A percentile compares a stretch with the other conserved stretches of the same genome.
Evolutionary conservation across 352 stramenopile genomes (phyloP).

Genomic region (Globisporangium lucens): DNA sequence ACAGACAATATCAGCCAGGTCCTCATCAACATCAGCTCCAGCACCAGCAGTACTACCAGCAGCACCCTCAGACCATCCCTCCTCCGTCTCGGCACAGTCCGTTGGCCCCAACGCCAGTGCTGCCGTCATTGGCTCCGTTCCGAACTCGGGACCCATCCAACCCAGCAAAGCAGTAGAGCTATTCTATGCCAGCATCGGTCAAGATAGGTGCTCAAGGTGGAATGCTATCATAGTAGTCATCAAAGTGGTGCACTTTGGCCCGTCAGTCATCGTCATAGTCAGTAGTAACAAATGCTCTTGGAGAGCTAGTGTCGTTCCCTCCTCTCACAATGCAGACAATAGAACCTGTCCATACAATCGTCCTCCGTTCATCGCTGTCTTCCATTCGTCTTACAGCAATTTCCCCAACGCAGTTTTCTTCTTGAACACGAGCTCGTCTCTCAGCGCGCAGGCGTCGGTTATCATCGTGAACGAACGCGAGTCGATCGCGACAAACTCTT

Average conservation of each 20-base stretch:
- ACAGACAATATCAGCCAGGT: not conserved
- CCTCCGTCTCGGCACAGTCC: not conserved
- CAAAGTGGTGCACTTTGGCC: not conserved
- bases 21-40: not conserved
- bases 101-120: not conserved
- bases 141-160: not conserved
- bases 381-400: not conserved
- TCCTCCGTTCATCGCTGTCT: not conserved
- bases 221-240: not conserved
- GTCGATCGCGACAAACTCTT: slow-evolving; percentile 64
- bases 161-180: not conserved
- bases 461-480: slow-evolving; percentile 69
- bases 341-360: not conserved
- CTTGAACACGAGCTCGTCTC: slow-evolving; percentile 51
- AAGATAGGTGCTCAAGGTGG: not conserved
- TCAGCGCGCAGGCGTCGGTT: slow-evolving; percentile 67
- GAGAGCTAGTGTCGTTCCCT: not conserved
- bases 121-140: slow-evolving; percentile 17
- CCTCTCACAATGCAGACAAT: not conserved
- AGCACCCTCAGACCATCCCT: not conserved
- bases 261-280: not conserved
- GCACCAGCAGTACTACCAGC: slow-evolving; percentile 5
- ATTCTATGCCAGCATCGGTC: not conserved
- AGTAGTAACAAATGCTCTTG: not conserved
- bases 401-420: slow-evolving; percentile 23